Conservation (phyloP, 2,329 filamentous ascomycete species). For the Chaetomiaceae sp. region DNA sequence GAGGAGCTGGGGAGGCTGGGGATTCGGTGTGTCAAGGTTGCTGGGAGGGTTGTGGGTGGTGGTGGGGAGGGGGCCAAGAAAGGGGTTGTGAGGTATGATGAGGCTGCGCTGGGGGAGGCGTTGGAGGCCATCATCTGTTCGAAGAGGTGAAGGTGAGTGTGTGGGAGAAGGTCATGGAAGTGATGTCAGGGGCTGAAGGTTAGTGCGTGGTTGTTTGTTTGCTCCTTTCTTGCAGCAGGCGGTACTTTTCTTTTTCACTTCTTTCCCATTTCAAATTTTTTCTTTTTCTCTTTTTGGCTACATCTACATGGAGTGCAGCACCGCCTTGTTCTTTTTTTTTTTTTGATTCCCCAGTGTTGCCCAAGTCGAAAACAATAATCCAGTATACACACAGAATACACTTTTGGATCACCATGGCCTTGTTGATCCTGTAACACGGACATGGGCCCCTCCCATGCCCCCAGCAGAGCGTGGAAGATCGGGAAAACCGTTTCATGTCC, state of each 20-base stretch:
- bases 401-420: not conserved
- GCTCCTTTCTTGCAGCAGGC: no score
- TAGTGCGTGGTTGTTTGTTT: no score
- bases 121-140: constrained; percentile 63
- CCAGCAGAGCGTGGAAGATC: not conserved
- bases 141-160: no score
- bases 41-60: constrained; percentile 58
- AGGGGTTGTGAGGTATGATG: constrained; percentile 67
- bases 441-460: not conserved
- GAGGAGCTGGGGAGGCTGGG: constrained; percentile 59
- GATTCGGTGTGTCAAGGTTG: constrained; percentile 72
- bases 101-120: constrained; percentile 66
- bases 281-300: no score
- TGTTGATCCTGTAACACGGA: not conserved
- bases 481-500: constrained; percentile 2
- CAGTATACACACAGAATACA: no score
- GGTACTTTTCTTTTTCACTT: no score
- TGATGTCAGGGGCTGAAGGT: not conserved
- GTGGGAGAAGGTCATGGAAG: not conserved
- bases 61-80: constrained; percentile 39
- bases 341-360: no score
- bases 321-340: no score
- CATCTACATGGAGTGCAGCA: no score
- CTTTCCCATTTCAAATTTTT: no score
- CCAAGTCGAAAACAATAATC: no score